phyloP scores from a whole-genome alignment of 495 filamentous ascomycete species.

The Podospora anserina region DNA sequence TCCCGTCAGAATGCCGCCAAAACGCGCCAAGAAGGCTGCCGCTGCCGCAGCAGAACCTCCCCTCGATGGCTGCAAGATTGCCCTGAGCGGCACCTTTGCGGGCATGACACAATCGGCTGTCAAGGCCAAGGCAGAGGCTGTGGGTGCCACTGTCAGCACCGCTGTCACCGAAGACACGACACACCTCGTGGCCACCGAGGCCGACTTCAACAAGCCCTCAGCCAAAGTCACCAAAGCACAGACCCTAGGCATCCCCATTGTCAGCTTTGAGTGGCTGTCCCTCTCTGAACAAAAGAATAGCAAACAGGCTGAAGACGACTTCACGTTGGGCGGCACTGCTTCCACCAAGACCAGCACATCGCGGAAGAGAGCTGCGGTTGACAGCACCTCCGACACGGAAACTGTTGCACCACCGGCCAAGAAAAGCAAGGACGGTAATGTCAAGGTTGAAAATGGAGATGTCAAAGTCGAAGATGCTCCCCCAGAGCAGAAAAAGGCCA shows the following conservation, averaged over 20 bases:
- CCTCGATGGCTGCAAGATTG: conserved; percentile 49
- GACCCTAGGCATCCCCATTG: conserved; percentile 50
- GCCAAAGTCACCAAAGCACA: conserved; percentile 51
- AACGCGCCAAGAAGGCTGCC: conserved; percentile 27
- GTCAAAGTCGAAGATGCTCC: conserved; percentile 19
- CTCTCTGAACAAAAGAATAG: conserved; percentile 46
- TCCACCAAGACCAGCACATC: conserved; percentile 11
- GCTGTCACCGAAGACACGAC: conserved; percentile 52
- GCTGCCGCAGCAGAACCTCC: conserved; percentile 28
- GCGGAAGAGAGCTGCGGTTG: conserved; percentile 26
- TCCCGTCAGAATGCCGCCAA: conserved; percentile 25
- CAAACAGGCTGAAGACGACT: conserved; percentile 34
- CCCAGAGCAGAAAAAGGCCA: conserved; percentile 17
- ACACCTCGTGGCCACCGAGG: conserved; percentile 56
- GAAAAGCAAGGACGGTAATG: conserved; percentile 23
- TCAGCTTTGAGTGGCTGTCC: conserved; percentile 61
- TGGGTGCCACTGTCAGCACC: conserved; percentile 50
- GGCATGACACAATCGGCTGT: conserved; percentile 49
- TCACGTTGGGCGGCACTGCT: conserved; percentile 7
- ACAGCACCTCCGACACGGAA: conserved; percentile 13
- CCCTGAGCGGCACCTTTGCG: conserved; percentile 60
- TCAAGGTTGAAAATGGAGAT: conserved; percentile 25
- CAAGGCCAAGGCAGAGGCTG: conserved; percentile 42
- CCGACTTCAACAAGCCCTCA: conserved; percentile 51
- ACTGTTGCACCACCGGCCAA: conserved; percentile 22